Base-by-base conservation (phyloP, 257 asterid genomes). In the Ehretia macrophylla region DNA sequence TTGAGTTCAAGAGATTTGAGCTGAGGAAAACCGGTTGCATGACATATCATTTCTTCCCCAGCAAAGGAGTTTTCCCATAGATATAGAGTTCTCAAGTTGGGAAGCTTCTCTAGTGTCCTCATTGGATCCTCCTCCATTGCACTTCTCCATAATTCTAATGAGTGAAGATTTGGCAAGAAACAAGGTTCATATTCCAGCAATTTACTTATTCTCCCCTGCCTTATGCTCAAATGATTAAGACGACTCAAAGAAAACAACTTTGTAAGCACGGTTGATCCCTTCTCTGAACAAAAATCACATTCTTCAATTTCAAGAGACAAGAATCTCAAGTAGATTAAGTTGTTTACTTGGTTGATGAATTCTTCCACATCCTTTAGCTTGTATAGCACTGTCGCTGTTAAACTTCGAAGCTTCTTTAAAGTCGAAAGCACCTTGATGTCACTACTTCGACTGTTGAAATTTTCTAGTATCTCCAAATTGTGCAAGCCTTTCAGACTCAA, bases 61-160 rank as follows among this genome's bases (percentile, higher is more conserved):
- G 8, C 16, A 46, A 21, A 22, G 0, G 51, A 14, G n/a, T 1
- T 6, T 11, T 0, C 0, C n/a, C 22, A 8, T 23, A 57, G 10
- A 37, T 23, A 5, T 13, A 59, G 54, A 1, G 5, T 19, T 16
- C 23, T 32, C 23, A 59, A 44, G 0, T 59, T 45, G 17, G 64
- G 64, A 22, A 59, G 64, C 22, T 45, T 59, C n/a, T 22, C 64
- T 9, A 59, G 39, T 11, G 42, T 45, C 11, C 12, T 18, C 64
- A 22, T 14, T 1, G 44, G 54, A 16, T 59, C 54, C 21, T 8
- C 18, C 27, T 20, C 42, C 17, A 45, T 14, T 1, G 5, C 14
- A 44, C 16, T 4, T 0, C 11, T 5, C 9, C 0, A 4, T 14
- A 56, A 38, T 4, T 11, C 8, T 10, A 58, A 58, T 20, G 16